Evolutionary conservation across 2,329 filamentous ascomycete genomes (phyloP).

Genomic region (Spiromastix sp.): DNA sequence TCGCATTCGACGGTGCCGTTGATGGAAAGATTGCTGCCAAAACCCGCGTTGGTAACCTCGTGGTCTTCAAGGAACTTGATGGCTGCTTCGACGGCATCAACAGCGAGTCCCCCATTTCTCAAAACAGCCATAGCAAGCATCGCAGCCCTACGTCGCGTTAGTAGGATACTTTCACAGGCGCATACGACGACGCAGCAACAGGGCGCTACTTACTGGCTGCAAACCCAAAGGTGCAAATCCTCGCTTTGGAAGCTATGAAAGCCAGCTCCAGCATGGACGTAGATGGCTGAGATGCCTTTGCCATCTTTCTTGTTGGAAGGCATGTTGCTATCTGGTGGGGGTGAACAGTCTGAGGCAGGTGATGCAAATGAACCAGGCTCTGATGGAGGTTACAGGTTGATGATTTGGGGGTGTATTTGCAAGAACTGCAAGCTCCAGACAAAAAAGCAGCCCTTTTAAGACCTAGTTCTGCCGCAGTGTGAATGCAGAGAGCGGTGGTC

Average conservation of each 20-base stretch:
- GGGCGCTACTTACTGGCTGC: constrained; percentile 61
- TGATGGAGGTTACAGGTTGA: no score
- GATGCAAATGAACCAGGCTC: no score
- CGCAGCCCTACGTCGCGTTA: constrained; percentile 54
- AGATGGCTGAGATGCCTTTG: constrained; percentile 61
- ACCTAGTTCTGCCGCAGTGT: no score
- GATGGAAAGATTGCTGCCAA: constrained; percentile 86
- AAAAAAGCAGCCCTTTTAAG: no score
- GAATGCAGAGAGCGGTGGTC: no score
- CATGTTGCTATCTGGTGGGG: constrained; percentile 19
- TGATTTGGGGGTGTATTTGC: no score
- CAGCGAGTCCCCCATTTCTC: constrained; percentile 64
- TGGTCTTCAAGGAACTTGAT: constrained; percentile 82
- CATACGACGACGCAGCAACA: neutral
- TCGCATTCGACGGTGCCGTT: constrained; percentile 91
- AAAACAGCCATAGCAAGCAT: constrained; percentile 72
- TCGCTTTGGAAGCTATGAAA: constrained; percentile 89
- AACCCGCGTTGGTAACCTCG: constrained; percentile 94
- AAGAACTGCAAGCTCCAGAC: no score
- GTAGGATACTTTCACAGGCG: constrained; percentile 8
- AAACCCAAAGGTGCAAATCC: constrained; percentile 70
- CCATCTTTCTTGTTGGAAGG: constrained; percentile 26
- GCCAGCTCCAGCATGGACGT: constrained; percentile 89
- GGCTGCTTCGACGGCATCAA: constrained; percentile 83
- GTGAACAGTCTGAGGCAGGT: no score